Evolutionary conservation across 2,329 filamentous ascomycete species (phyloP).

Genomic region (Ceratocystis albifundus): DNA sequence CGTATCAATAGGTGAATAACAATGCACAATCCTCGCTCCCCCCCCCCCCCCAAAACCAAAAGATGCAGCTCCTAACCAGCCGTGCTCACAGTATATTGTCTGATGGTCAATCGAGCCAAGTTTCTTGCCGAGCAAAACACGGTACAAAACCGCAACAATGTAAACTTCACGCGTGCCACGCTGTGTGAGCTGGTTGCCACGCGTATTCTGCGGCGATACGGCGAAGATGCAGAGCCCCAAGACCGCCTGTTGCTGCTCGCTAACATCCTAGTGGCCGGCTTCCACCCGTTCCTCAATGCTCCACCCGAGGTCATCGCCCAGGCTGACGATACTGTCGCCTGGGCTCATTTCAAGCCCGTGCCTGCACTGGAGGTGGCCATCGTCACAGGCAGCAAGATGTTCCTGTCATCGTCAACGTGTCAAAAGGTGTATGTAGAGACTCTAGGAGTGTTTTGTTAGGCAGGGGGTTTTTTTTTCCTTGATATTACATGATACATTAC

Average conservation of each 20-base stretch:
- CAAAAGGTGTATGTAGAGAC: slow-evolving; percentile 51
- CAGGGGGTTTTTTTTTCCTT: no score
- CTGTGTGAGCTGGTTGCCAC: slow-evolving; percentile 72
- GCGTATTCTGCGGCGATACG: slow-evolving; percentile 64
- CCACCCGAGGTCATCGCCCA: slow-evolving; percentile 51
- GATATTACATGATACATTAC: neutral
- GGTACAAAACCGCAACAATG: slow-evolving; percentile 66
- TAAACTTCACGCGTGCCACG: slow-evolving; percentile 64
- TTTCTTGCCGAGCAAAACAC: slow-evolving; percentile 69
- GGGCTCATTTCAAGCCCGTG: slow-evolving; percentile 47
- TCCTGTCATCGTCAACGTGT: slow-evolving; percentile 64
- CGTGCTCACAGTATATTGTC: slow-evolving; percentile 52
- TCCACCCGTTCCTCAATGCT: slow-evolving; percentile 76
- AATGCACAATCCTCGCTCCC: no score
- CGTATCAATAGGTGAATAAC: slow-evolving; percentile 47
- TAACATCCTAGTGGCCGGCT: slow-evolving; percentile 70
- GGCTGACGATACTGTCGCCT: slow-evolving; percentile 40
- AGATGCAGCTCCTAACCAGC: neutral
- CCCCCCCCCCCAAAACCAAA: no score
- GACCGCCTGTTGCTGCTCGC: slow-evolving; percentile 61
- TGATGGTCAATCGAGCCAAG: slow-evolving; percentile 70
- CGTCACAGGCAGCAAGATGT: slow-evolving; percentile 66
- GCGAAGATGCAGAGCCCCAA: slow-evolving; percentile 62
- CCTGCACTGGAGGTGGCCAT: slow-evolving; percentile 76
- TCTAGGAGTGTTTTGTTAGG: neutral